These are phyloP conservation scores for Phoma sp. DNA, from an alignment of 2,329 filamentous ascomycete genomes.

Conservation along the genomic window DNA sequence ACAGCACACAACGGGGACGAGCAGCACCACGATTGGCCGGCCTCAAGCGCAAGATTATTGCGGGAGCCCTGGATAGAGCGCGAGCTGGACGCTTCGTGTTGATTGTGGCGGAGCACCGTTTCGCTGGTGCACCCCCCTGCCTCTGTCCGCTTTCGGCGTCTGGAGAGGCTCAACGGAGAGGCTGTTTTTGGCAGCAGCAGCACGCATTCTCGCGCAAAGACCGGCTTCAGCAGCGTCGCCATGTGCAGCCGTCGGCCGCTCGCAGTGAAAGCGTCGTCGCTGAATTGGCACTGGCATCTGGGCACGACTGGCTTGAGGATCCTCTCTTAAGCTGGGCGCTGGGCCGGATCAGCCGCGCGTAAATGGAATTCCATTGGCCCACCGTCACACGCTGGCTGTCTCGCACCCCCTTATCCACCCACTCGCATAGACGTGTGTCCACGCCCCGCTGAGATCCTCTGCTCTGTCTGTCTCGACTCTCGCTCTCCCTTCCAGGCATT, in stretches of 20 bases:
- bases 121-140: slow-evolving; percentile 14
- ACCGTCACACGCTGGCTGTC: slow-evolving; percentile 34
- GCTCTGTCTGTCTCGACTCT: slow-evolving; percentile 26
- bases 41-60: slow-evolving; percentile 8
- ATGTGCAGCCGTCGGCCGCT: slow-evolving; percentile 2
- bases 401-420: slow-evolving; percentile 39
- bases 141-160: slow-evolving; percentile 23
- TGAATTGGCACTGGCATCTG: slow-evolving; percentile 8
- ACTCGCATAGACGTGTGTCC: slow-evolving; percentile 27
- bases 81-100: slow-evolving; percentile 16
- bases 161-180: slow-evolving; percentile 6
- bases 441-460: slow-evolving; percentile 30
- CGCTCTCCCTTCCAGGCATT: slow-evolving; percentile 33
- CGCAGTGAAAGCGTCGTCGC: slow-evolving; percentile 5
- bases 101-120: slow-evolving; percentile 35
- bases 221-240: slow-evolving; percentile 6
- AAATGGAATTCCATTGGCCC: slow-evolving; percentile 11
- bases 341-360: slow-evolving; percentile 23
- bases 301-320: background rate
- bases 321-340: slow-evolving; percentile 18
- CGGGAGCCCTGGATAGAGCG: slow-evolving; percentile 16
- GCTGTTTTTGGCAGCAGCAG: slow-evolving; percentile 21
- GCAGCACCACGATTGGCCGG: slow-evolving; percentile 5
- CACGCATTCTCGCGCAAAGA: slow-evolving; percentile 6
- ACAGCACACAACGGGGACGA: slow-evolving; percentile 2